A percentile compares a stretch with the other conserved stretches of the same genome.
phyloP scores from a whole-genome alignment of 441 rosid genomes.

The Arabidopsis hybrid region DNA sequence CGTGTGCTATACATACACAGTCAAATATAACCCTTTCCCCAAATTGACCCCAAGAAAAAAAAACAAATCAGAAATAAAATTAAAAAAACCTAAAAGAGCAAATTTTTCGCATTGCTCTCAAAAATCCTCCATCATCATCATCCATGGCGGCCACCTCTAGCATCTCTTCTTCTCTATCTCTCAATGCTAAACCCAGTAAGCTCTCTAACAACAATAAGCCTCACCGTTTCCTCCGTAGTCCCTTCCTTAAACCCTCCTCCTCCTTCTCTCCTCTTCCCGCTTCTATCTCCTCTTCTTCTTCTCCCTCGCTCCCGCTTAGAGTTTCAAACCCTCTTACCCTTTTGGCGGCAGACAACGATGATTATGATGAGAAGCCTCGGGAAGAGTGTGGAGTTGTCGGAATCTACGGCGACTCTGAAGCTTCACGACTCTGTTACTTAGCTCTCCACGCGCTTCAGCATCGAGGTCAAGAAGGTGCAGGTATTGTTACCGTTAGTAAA shows the following conservation, averaged over 20 bases:
- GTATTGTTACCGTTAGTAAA: constrained; percentile 85
- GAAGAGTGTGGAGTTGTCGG: constrained; percentile 99
- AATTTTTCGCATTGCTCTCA: background rate
- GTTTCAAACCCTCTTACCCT: constrained; percentile 41
- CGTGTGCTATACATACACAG: constrained; percentile 36
- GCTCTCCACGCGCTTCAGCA: constrained; percentile 96
- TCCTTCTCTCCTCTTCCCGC: constrained; percentile 18
- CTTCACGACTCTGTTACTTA: constrained; percentile 85
- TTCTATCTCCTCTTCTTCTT: constrained; percentile 7
- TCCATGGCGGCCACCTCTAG: constrained; percentile 44
- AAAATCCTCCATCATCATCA: constrained; percentile 11
- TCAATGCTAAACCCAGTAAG: constrained; percentile 26
- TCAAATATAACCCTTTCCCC: constrained; percentile 5
- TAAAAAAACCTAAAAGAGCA: constrained; percentile 27
- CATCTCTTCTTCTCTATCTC: constrained; percentile 39
- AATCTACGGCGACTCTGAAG: constrained; percentile 87
- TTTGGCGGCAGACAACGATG: constrained; percentile 23
- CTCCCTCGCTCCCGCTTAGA: constrained; percentile 30
- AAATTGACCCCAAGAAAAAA: constrained; percentile 1
- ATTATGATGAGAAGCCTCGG: constrained; percentile 79
- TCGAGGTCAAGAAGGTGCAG: constrained; percentile 99
- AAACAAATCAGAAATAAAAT: background rate
- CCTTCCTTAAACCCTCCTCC: constrained; percentile 42
- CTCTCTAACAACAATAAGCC: constrained; percentile 16
- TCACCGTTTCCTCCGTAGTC: constrained; percentile 26